phyloP scores from a whole-genome alignment of 2,329 filamentous ascomycete genomes.

The Colletotrichum endophyticum region DNA sequence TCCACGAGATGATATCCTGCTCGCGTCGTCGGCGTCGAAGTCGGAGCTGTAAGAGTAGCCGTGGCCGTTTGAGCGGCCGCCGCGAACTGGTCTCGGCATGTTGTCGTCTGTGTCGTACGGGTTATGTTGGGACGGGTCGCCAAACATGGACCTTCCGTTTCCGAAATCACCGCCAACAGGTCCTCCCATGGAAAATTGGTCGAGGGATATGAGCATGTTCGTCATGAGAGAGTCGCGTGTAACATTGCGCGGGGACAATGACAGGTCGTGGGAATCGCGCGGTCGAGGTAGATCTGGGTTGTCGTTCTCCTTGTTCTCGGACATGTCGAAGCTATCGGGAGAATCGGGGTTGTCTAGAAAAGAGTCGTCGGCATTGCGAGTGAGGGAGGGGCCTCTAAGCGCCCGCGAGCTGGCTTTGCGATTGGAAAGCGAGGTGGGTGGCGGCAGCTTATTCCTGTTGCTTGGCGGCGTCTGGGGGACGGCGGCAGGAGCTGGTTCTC shows the following conservation, averaged over 20 bases:
- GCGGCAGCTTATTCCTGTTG: constrained; percentile 13
- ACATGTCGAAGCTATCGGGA: constrained; percentile 36
- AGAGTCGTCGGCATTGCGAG: constrained; percentile 34
- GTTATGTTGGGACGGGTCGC: constrained; percentile 13
- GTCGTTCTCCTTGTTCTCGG: constrained; percentile 31
- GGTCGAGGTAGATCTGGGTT: constrained; percentile 31
- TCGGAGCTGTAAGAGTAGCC: constrained; percentile 67
- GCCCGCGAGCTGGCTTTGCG: constrained; percentile 36
- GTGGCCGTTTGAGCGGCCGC: constrained; percentile 20
- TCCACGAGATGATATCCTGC: constrained; percentile 61
- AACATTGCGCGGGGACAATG: constrained; percentile 75
- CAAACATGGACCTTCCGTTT: neutral
- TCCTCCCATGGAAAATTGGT: constrained; percentile 71
- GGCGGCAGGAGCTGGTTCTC: neutral
- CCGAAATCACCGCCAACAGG: neutral
- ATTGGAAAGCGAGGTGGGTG: neutral
- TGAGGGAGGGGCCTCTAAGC: constrained; percentile 29
- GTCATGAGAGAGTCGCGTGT: constrained; percentile 91
- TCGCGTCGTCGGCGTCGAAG: constrained; percentile 60
- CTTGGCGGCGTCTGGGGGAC: constrained; percentile 17
- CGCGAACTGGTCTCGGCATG: constrained; percentile 19
- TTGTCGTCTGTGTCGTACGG: constrained; percentile 20
- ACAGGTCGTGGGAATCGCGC: constrained; percentile 84
- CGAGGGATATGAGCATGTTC: constrained; percentile 93
- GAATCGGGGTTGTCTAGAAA: constrained; percentile 45